Conservation (phyloP, 768 basidiomycete genomes). For the Termitomyces sp. region DNA sequence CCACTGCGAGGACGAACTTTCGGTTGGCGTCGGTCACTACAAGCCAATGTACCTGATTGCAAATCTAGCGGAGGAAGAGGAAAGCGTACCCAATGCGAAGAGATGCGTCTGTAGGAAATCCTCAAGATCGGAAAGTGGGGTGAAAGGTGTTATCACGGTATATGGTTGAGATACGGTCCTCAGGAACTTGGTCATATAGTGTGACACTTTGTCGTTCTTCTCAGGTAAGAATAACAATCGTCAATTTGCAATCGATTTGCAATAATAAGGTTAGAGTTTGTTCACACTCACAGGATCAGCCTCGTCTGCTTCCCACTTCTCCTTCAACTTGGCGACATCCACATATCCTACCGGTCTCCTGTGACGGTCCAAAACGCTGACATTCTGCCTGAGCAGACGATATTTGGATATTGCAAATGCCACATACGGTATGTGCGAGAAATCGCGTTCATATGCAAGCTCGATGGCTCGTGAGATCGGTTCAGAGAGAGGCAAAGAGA, state of each 20-base stretch:
- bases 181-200: slow-evolving; percentile 74
- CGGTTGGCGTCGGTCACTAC: slow-evolving; percentile 79
- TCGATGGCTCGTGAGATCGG: slow-evolving; percentile 75
- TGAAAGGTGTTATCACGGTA: slow-evolving; percentile 75
- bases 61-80: neutral
- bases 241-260: too few relatives aligned
- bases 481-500: slow-evolving; percentile 70
- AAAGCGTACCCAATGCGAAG: slow-evolving; percentile 66
- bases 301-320: slow-evolving; percentile 70
- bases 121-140: slow-evolving; percentile 79
- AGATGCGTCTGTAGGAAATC: slow-evolving; percentile 67
- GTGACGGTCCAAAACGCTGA: slow-evolving; percentile 69
- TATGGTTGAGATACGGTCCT: slow-evolving; percentile 64
- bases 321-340: slow-evolving; percentile 71
- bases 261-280: neutral
- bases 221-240: neutral
- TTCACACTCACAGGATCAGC: slow-evolving; percentile 61
- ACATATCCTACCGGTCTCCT: slow-evolving; percentile 83
- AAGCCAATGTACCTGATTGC: neutral
- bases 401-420: neutral
- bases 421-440: slow-evolving; percentile 85
- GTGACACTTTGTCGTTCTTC: slow-evolving; percentile 67
- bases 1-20: slow-evolving; percentile 82
- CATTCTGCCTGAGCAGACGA: neutral
- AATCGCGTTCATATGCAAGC: slow-evolving; percentile 90